A percentile compares a stretch with the other conserved stretches of the same genome.
Conservation (phyloP, 164 flowering plant genomes). For the Tetrastigma voinierianum region DNA sequence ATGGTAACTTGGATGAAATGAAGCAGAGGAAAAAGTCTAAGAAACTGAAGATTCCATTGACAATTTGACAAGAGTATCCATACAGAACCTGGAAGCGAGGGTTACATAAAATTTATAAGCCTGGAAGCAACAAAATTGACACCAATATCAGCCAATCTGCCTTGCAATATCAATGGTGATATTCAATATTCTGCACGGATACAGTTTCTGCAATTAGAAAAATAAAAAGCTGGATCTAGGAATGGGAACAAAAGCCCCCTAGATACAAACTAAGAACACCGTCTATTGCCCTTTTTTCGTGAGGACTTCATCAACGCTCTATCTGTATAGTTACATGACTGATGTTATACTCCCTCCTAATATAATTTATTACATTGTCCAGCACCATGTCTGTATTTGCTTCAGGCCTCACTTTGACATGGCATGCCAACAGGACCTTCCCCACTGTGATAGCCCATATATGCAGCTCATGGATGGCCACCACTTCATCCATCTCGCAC, state of each 20-base stretch:
- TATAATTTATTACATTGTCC: slow-evolving; percentile 38
- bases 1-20: slow-evolving; percentile 1
- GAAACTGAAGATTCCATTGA: not conserved
- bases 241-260: not conserved
- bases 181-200: not conserved
- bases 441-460: slow-evolving; percentile 50
- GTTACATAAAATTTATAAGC: not conserved
- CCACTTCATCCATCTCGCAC: slow-evolving; percentile 37
- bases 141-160: not conserved
- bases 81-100: not conserved
- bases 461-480: slow-evolving; percentile 43
- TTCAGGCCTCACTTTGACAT: slow-evolving; percentile 33
- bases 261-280: not conserved
- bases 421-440: slow-evolving; percentile 42
- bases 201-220: no score
- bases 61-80: not conserved
- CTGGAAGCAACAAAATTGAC: not conserved
- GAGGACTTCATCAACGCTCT: slow-evolving; percentile 22
- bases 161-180: not conserved
- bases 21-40: not conserved
- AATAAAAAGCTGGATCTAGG: no score
- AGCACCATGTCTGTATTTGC: slow-evolving; percentile 42
- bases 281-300: not conserved
- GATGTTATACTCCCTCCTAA: slow-evolving; percentile 38
- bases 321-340: slow-evolving; percentile 45